A percentile compares a stretch with the other conserved stretches of the same genome.
Evolutionary conservation across 768 basidiomycete species (phyloP).

Genomic region (Mycena maculata): DNA sequence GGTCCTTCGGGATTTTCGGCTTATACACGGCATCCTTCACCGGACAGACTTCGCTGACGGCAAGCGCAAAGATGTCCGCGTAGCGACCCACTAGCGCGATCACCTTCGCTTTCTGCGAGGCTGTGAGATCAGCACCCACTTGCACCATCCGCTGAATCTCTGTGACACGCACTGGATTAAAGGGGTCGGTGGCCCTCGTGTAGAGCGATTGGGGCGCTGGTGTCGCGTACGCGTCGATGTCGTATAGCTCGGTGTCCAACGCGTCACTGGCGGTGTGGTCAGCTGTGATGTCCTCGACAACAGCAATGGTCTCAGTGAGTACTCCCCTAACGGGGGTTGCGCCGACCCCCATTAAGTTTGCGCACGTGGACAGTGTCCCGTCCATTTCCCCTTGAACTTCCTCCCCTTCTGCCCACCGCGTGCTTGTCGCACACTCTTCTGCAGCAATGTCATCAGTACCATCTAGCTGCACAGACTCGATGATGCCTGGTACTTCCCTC

Average conservation of each 20-base stretch:
- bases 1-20: constrained; percentile 45
- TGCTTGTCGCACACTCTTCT: neutral
- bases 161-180: constrained; percentile 35
- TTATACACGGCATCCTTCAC: constrained; percentile 47
- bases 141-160: constrained; percentile 36
- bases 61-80: constrained; percentile 54
- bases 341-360: no score
- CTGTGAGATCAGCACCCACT: constrained; percentile 46
- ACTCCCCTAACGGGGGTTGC: no score
- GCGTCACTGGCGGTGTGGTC: neutral
- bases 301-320: neutral
- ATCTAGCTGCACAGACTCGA: neutral
- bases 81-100: constrained; percentile 39
- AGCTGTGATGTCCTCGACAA: neutral
- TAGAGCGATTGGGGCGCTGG: constrained; percentile 19
- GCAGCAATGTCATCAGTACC: neutral
- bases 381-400: neutral
- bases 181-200: constrained; percentile 41
- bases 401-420: neutral
- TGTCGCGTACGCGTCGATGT: constrained; percentile 7
- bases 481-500: neutral
- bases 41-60: constrained; percentile 49
- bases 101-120: constrained; percentile 39
- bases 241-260: neutral
- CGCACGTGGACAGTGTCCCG: neutral